Conservation (phyloP, 1,139 yeast genomes). For the Debaryomycetaceae sp. region DNA sequence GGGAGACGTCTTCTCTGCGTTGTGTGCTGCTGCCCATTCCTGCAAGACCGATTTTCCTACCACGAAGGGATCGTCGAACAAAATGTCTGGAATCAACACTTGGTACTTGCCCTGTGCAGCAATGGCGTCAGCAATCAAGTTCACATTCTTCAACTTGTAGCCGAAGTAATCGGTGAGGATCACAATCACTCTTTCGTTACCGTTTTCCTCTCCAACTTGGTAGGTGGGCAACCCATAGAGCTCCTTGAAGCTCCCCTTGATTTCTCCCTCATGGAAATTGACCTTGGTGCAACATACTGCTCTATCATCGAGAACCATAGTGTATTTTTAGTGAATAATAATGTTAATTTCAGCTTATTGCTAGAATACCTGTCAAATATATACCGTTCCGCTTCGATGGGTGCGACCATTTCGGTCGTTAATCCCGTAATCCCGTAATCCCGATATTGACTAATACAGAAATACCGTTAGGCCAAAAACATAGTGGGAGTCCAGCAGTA, state of each 20-base stretch:
- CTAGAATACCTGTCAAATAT: too few relatives aligned
- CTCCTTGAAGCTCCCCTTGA: constrained; percentile 40
- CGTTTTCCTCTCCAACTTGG: constrained; percentile 45
- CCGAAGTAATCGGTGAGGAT: constrained; percentile 73
- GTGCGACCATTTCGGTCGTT: too few relatives aligned
- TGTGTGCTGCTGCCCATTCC: constrained; percentile 56
- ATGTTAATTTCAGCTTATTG: background rate
- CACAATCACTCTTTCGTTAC: constrained; percentile 48
- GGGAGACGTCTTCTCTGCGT: constrained; percentile 39
- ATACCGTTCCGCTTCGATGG: too few relatives aligned
- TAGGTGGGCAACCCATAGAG: constrained; percentile 54
- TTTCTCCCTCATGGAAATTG: constrained; percentile 47
- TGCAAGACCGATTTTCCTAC: constrained; percentile 20
- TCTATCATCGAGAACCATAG: background rate
- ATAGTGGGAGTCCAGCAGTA: too few relatives aligned
- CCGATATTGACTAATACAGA: too few relatives aligned
- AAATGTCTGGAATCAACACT: constrained; percentile 72
- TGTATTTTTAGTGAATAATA: too few relatives aligned
- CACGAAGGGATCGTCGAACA: constrained; percentile 50
- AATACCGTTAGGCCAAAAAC: too few relatives aligned
- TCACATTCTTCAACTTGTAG: constrained; percentile 49
- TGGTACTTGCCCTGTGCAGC: constrained; percentile 57
- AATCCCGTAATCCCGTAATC: too few relatives aligned
- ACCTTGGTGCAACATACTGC: constrained; percentile 45
- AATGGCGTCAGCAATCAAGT: constrained; percentile 67